phyloP scores from a whole-genome alignment of 805 yeast species.

The Zygosaccharomyces kombuchaensis region DNA sequence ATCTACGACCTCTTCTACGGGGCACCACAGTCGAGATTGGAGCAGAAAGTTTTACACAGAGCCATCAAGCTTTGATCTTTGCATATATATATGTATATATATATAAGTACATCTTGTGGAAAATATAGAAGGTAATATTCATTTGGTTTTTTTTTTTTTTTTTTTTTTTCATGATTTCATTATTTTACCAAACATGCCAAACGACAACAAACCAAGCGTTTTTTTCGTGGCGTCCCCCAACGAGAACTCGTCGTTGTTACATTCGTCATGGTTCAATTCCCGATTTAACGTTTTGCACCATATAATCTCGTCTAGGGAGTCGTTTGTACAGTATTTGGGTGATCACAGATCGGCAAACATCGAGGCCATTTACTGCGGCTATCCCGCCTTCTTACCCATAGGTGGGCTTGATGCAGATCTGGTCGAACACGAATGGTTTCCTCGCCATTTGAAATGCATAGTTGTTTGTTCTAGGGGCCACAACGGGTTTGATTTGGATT shows the following conservation, averaged over 20 bases:
- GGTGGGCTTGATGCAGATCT: constrained; percentile 49
- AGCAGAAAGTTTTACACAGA: constrained; percentile 10
- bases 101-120: not conserved
- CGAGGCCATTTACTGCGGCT: constrained; percentile 55
- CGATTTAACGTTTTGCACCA: constrained; percentile 16
- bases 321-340: constrained; percentile 15
- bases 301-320: constrained; percentile 15
- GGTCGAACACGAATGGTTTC: constrained; percentile 38
- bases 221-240: constrained; percentile 25
- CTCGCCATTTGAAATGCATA: constrained; percentile 43
- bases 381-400: constrained; percentile 49
- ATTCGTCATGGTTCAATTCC: constrained; percentile 12
- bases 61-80: constrained; percentile 7
- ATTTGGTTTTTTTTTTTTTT: too few relatives aligned
- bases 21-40: constrained; percentile 9
- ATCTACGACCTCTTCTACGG: constrained; percentile 27
- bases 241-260: constrained; percentile 11
- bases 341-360: constrained; percentile 16
- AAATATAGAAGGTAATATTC: constrained; percentile 1
- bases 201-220: constrained; percentile 16
- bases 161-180: too few relatives aligned
- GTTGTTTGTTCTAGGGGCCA: constrained; percentile 56
- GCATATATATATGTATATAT: not conserved
- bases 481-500: constrained; percentile 45
- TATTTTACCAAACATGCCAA: not conserved